These are phyloP conservation scores for Suhomyces canberraensis DNA, from an alignment of 805 yeast genomes.

Conservation along the genomic window DNA sequence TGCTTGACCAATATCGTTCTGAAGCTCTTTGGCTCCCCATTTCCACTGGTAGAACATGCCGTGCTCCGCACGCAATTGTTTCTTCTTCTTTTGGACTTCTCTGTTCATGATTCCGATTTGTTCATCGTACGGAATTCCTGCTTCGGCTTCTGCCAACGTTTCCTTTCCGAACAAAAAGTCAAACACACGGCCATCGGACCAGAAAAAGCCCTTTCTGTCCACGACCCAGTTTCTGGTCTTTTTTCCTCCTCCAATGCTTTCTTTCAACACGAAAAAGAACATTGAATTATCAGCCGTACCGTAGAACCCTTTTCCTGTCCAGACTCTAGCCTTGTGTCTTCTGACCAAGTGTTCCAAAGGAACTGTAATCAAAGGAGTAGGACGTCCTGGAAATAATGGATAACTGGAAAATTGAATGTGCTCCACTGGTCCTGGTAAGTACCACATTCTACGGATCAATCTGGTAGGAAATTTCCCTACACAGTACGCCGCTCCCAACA, in stretches of 20 bases:
- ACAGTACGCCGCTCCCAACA: constrained; percentile 28
- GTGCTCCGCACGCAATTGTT: constrained; percentile 48
- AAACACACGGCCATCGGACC: constrained; percentile 89
- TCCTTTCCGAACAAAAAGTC: constrained; percentile 82
- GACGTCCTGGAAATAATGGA: constrained; percentile 69
- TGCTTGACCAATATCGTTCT: constrained; percentile 24
- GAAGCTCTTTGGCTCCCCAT: constrained; percentile 31
- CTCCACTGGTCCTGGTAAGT: constrained; percentile 59
- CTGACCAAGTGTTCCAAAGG: constrained; percentile 57
- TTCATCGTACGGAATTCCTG: constrained; percentile 61
- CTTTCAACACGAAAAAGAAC: constrained; percentile 71
- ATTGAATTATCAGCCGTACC: constrained; percentile 75
- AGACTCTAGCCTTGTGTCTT: constrained; percentile 61
- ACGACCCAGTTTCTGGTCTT: constrained; percentile 65
- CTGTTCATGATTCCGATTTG: constrained; percentile 48
- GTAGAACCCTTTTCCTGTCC: constrained; percentile 86
- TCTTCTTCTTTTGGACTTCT: constrained; percentile 47
- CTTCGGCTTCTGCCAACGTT: constrained; percentile 70
- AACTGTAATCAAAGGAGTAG: constrained; percentile 70
- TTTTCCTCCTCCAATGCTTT: constrained; percentile 36
- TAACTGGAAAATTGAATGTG: constrained; percentile 67
- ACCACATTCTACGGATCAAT: constrained; percentile 72
- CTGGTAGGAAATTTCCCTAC: constrained; percentile 56
- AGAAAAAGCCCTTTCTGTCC: constrained; percentile 83
- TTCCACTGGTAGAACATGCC: constrained; percentile 63